Conservation (phyloP, 2,329 filamentous ascomycete genomes). For the Paecilomyces niveus region DNA sequence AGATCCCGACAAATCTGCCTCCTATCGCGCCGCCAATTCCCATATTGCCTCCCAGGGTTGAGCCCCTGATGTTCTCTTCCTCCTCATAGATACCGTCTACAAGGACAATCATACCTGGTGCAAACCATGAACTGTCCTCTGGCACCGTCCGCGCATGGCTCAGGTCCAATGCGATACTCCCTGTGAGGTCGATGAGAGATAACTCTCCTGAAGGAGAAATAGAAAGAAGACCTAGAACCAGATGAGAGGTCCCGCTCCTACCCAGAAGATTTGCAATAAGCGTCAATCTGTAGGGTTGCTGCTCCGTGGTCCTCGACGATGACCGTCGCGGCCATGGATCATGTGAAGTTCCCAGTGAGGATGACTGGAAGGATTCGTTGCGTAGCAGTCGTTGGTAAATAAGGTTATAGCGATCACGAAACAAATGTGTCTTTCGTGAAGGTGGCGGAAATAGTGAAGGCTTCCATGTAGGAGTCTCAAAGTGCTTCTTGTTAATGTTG, state of each 20-base stretch:
- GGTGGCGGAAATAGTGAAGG: constrained; percentile 68
- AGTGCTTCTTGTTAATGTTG: constrained; percentile 68
- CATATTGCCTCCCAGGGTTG: constrained; percentile 65
- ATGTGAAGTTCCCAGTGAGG: constrained; percentile 59
- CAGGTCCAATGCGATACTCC: constrained; percentile 78
- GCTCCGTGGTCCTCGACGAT: constrained; percentile 44
- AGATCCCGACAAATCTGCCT: constrained; percentile 85
- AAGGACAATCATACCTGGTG: constrained; percentile 91
- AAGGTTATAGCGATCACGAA: constrained; percentile 84
- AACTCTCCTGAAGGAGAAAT: constrained; percentile 74
- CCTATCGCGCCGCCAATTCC: constrained; percentile 86
- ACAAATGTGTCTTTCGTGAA: constrained; percentile 74
- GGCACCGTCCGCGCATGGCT: constrained; percentile 74
- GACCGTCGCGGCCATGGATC: constrained; percentile 50
- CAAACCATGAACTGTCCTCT: constrained; percentile 82
- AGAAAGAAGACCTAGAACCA: constrained; percentile 77
- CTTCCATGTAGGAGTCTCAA: constrained; percentile 63
- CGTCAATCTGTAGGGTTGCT: constrained; percentile 77
- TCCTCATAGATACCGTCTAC: constrained; percentile 97
- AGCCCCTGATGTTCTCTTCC: constrained; percentile 62
- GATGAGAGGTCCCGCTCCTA: constrained; percentile 73
- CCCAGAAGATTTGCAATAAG: constrained; percentile 71
- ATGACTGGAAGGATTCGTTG: constrained; percentile 87
- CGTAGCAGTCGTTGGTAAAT: constrained; percentile 86
- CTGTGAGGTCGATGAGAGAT: constrained; percentile 78